Evolutionary conservation across 306 rosid genomes (phyloP).

Genomic region (Vigna radiata): DNA sequence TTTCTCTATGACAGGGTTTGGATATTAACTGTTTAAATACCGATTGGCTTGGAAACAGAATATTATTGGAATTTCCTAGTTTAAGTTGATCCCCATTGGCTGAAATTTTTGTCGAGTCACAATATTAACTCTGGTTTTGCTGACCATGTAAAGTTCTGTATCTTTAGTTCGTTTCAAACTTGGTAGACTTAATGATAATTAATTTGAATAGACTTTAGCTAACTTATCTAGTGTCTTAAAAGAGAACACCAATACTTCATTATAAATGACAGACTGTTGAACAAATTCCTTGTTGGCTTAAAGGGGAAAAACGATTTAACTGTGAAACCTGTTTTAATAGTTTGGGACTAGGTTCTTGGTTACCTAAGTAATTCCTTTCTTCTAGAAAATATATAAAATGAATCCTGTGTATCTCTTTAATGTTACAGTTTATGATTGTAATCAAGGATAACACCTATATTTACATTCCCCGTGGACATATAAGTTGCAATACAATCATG

Average conservation of each 20-base stretch:
- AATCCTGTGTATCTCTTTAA: slow-evolving; percentile 2
- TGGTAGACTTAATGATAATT: neutral
- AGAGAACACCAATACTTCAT: neutral
- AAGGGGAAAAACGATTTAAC: neutral
- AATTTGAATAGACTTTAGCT: slow-evolving; percentile 14
- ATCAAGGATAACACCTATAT: slow-evolving; percentile 1
- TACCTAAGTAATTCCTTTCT: neutral
- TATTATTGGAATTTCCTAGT: neutral
- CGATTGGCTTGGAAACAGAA: slow-evolving; percentile 19
- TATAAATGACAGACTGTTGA: neutral
- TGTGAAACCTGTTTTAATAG: slow-evolving; percentile 7
- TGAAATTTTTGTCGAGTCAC: slow-evolving; percentile 9
- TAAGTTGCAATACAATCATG: neutral
- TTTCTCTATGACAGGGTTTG: slow-evolving; percentile 24
- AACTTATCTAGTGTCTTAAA: slow-evolving; percentile 13
- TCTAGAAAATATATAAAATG: slow-evolving; percentile 19
- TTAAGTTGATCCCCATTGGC: slow-evolving; percentile 1
- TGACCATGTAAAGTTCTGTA: slow-evolving; percentile 18
- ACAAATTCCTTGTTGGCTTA: slow-evolving; percentile 13
- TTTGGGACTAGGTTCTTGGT: neutral
- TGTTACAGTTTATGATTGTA: slow-evolving; percentile 23
- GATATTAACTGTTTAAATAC: slow-evolving; percentile 16
- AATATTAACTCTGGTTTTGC: neutral
- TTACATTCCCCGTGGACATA: slow-evolving; percentile 8
- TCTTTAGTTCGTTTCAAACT: slow-evolving; percentile 5